phyloP scores from a whole-genome alignment of 1,284 basidiomycete genomes.

The Tranzscheliella williamsii region DNA sequence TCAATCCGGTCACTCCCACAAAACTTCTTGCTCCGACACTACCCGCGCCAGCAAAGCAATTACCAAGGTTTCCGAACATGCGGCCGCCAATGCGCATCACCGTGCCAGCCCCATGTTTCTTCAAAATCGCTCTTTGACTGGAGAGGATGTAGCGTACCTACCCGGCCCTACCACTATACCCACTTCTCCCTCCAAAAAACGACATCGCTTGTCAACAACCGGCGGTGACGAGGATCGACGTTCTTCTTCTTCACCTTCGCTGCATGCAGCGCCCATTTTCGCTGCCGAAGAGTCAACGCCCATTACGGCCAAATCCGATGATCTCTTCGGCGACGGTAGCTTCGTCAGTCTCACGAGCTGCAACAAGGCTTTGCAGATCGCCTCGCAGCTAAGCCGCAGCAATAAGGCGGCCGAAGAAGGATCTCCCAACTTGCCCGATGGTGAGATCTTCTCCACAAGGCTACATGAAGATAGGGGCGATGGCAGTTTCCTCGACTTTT shows the following conservation, averaged over 20 bases:
- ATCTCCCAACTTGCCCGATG: not conserved
- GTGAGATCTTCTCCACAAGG: conserved; percentile 1
- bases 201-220: conserved; percentile 14
- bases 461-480: conserved; percentile 5
- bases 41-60: no score
- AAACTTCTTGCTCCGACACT: no score
- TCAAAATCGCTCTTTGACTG: conserved; percentile 38
- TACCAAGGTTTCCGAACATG: conserved; percentile 1
- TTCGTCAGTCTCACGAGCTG: conserved; percentile 41
- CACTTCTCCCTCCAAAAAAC: conserved; percentile 23
- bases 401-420: conserved; percentile 4
- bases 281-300: not conserved
- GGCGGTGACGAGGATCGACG: conserved; percentile 4
- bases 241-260: not conserved
- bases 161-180: no score
- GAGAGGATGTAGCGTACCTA: conserved; percentile 16
- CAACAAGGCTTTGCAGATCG: conserved; percentile 36
- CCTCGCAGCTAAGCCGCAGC: conserved; percentile 19
- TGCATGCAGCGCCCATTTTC: not conserved
- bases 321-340: conserved; percentile 18
- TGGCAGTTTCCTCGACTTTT: conserved; percentile 9
- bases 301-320: not conserved
- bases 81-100: conserved; percentile 4
- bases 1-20: conserved; percentile 5
- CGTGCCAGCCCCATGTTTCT: conserved; percentile 18